Conservation (phyloP, 2,329 filamentous ascomycete genomes). For the Triangularia verruculosa region DNA sequence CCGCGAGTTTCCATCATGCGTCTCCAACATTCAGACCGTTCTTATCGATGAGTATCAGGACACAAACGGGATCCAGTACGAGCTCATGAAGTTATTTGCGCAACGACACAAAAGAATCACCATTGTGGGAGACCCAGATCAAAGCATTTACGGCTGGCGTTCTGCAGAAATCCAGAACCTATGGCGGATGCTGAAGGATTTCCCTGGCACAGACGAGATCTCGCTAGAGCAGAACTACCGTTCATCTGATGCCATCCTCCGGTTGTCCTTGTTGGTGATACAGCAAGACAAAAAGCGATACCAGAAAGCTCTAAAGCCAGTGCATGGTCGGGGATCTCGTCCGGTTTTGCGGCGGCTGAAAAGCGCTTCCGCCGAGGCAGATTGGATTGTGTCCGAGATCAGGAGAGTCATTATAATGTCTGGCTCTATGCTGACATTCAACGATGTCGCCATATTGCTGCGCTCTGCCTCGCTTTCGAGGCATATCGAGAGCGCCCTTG, state of each 20-base stretch:
- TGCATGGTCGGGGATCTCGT: constrained; percentile 73
- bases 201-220: constrained; percentile 74
- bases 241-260: constrained; percentile 81
- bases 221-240: constrained; percentile 93
- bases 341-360: constrained; percentile 78
- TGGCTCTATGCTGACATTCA: constrained; percentile 67
- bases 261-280: constrained; percentile 78
- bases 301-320: constrained; percentile 73
- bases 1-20: constrained; percentile 69
- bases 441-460: constrained; percentile 84
- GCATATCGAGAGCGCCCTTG: constrained; percentile 79
- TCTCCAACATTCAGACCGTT: constrained; percentile 85
- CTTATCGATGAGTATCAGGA: constrained; percentile 98
- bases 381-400: constrained; percentile 87
- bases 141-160: constrained; percentile 96
- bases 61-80: constrained; percentile 92
- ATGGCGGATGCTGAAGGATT: constrained; percentile 71
- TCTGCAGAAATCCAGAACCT: constrained; percentile 91
- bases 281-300: constrained; percentile 83
- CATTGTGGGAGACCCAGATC: constrained; percentile 93
- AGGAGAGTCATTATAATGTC: constrained; percentile 67
- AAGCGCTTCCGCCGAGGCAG: constrained; percentile 69
- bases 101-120: constrained; percentile 73
- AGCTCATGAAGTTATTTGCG: constrained; percentile 86
- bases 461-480: constrained; percentile 79